phyloP scores from a whole-genome alignment of 495 filamentous ascomycete species.

The Tuber magnatum region DNA sequence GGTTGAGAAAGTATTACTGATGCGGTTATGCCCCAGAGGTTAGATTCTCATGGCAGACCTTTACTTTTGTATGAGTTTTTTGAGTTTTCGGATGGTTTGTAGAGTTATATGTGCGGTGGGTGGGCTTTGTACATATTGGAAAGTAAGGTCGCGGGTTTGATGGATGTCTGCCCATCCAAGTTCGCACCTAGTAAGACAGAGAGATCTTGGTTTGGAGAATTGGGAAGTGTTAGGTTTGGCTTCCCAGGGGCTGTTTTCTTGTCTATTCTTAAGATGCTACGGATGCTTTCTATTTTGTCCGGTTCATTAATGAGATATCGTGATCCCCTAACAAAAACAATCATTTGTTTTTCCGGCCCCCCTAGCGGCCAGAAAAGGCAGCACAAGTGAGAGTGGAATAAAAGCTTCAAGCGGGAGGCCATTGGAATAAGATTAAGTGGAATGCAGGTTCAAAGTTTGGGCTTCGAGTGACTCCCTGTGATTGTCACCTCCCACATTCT shows the following conservation, averaged over 20 bases:
- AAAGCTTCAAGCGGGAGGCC: neutral
- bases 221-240: neutral
- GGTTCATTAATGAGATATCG: neutral
- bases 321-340: neutral
- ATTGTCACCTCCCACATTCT: neutral
- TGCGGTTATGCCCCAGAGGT: too few relatives aligned
- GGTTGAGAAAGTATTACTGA: too few relatives aligned
- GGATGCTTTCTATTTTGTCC: neutral
- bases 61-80: too few relatives aligned
- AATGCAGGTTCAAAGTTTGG: neutral
- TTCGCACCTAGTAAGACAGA: too few relatives aligned
- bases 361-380: too few relatives aligned
- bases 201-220: neutral
- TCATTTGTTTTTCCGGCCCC: neutral
- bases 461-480: neutral
- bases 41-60: too few relatives aligned
- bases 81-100: too few relatives aligned
- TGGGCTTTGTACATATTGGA: too few relatives aligned
- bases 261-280: neutral
- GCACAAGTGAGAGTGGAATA: neutral
- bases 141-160: too few relatives aligned
- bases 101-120: too few relatives aligned
- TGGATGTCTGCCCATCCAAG: too few relatives aligned
- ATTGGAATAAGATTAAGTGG: neutral
- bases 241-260: neutral